phyloP scores from a whole-genome alignment of 208 protist genomes.

The Naegleria lovaniensis region DNA sequence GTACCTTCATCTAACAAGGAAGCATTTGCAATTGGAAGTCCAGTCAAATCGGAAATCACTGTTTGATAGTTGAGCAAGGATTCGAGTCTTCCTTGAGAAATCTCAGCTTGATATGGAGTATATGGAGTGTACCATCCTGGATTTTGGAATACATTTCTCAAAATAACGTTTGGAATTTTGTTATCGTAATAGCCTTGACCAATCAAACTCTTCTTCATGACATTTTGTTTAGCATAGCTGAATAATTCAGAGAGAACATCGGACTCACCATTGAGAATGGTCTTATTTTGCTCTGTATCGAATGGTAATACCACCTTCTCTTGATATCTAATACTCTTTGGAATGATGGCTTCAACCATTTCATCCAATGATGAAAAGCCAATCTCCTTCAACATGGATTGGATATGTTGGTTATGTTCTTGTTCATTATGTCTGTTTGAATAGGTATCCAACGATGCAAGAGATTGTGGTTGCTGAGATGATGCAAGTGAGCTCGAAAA shows the following conservation, averaged over 20 bases:
- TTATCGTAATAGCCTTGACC: constrained; percentile 84
- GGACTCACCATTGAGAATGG: constrained; percentile 44
- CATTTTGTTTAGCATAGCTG: constrained; percentile 64
- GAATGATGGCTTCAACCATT: constrained; percentile 63
- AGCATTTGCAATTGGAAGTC: constrained; percentile 85
- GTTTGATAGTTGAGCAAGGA: constrained; percentile 95
- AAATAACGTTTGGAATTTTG: constrained; percentile 76
- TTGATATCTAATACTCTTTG: constrained; percentile 56
- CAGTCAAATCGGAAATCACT: constrained; percentile 88
- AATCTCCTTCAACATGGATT: constrained; percentile 73
- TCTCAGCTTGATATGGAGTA: constrained; percentile 92
- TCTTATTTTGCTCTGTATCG: constrained; percentile 64
- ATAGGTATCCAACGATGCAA: constrained; percentile 63
- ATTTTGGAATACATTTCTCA: constrained; percentile 94
- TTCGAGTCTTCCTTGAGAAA: constrained; percentile 92
- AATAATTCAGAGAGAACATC: constrained; percentile 34
- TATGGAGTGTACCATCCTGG: constrained; percentile 98
- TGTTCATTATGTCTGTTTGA: constrained; percentile 80
- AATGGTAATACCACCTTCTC: constrained; percentile 48
- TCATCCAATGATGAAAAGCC: constrained; percentile 64
- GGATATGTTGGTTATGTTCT: constrained; percentile 59
- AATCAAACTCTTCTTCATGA: constrained; percentile 78
- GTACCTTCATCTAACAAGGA: constrained; percentile 90
- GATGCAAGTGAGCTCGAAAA: too few relatives aligned
- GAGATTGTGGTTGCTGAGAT: neutral